A percentile compares a stretch with the other conserved stretches of the same genome.
Evolutionary conservation across 352 stramenopile species (phyloP).

Genomic region (Plasmopara halstedii): DNA sequence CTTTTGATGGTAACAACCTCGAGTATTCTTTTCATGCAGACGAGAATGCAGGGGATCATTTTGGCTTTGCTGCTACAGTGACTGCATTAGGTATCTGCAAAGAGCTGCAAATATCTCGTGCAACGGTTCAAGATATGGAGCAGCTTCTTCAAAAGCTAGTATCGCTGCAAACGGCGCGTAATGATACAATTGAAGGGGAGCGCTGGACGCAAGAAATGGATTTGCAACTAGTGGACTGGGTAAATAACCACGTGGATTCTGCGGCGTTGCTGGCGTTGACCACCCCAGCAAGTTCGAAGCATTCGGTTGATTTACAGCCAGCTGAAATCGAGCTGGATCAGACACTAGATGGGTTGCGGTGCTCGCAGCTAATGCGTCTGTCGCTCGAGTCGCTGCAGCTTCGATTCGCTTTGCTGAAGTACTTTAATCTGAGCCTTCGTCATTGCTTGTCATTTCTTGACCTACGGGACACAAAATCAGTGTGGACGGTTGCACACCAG

Average conservation of each 20-base stretch:
- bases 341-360: conserved; percentile 65
- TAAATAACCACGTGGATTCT: conserved; percentile 72
- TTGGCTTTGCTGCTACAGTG: conserved; percentile 53
- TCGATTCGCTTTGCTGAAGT: conserved; percentile 76
- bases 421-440: conserved; percentile 67
- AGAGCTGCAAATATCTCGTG: conserved; percentile 57
- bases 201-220: conserved; percentile 70
- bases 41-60: conserved; percentile 49
- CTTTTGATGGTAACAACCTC: conserved; percentile 51
- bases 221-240: conserved; percentile 79
- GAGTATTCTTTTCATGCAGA: conserved; percentile 51
- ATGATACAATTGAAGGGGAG: neutral
- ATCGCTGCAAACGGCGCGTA: neutral
- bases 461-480: conserved; percentile 56
- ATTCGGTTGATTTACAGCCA: conserved; percentile 60
- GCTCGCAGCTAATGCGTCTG: conserved; percentile 52
- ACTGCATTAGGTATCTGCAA: conserved; percentile 44
- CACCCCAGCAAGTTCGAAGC: conserved; percentile 11
- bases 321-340: conserved; percentile 63
- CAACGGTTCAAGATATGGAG: conserved; percentile 31
- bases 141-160: conserved; percentile 25
- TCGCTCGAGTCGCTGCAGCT: conserved; percentile 55
- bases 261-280: conserved; percentile 15
- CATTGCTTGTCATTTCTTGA: conserved; percentile 67
- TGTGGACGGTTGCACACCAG: conserved; percentile 68